These are phyloP conservation scores for Bisporella sp. DNA, from an alignment of 2,329 filamentous ascomycete genomes.

Conservation along the genomic window DNA sequence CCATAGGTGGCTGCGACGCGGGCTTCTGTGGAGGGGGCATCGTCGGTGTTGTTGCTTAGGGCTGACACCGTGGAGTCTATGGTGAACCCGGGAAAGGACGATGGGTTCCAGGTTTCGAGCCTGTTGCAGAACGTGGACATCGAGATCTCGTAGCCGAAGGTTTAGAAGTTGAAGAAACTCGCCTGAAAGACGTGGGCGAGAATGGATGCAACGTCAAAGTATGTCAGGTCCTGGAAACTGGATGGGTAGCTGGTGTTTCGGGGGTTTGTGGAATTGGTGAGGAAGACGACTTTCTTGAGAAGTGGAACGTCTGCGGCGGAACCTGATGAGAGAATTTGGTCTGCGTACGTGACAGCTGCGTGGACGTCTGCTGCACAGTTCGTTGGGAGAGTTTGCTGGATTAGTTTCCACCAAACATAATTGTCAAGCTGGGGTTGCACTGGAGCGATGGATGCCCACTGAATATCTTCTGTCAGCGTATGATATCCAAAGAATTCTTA, in stretches of 20 bases:
- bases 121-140: not conserved
- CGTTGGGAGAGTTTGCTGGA: no score
- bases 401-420: no score
- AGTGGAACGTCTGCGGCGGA: not conserved
- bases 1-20: not conserved
- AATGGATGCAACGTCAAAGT: not conserved
- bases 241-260: not conserved
- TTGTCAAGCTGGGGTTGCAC: no score
- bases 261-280: not conserved
- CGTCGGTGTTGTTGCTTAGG: not conserved
- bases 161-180: not conserved
- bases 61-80: not conserved
- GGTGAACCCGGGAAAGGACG: not conserved
- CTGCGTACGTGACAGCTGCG: no score
- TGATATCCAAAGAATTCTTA: no score
- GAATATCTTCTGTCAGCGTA: no score
- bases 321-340: no score
- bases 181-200: not conserved
- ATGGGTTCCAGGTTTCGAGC: conserved; percentile 4
- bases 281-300: conserved; percentile 2
- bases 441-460: no score
- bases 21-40: not conserved
- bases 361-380: no score
- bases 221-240: not conserved
- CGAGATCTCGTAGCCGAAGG: not conserved